Conservation (phyloP, 2,329 filamentous ascomycete species). For the Pseudovirgaria hyperparasitica region DNA sequence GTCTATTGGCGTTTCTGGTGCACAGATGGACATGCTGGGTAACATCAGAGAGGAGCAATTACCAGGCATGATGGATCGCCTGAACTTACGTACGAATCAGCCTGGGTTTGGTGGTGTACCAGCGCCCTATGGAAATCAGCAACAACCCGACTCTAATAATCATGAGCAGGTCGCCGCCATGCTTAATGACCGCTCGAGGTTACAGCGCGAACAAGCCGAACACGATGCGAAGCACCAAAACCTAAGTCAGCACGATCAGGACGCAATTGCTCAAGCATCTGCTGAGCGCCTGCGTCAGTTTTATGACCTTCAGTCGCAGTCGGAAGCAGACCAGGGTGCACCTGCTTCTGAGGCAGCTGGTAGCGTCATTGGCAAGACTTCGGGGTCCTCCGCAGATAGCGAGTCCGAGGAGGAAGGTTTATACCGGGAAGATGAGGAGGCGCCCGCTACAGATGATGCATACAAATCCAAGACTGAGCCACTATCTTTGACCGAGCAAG, state of each 20-base stretch:
- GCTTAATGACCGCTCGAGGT: constrained; percentile 46
- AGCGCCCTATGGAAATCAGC: constrained; percentile 34
- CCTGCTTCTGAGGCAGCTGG: constrained; percentile 20
- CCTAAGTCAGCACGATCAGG: constrained; percentile 33
- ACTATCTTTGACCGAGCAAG: constrained; percentile 70
- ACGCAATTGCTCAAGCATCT: constrained; percentile 29
- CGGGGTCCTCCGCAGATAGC: constrained; percentile 11
- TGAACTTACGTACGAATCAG: constrained; percentile 45
- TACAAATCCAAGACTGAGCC: constrained; percentile 28
- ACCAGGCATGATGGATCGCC: constrained; percentile 49
- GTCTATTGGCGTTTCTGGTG: constrained; percentile 32
- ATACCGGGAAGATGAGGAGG: no score
- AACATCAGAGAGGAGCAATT: constrained; percentile 57
- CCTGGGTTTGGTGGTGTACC: constrained; percentile 34
- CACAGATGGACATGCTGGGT: constrained; percentile 30
- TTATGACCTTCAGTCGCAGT: constrained; percentile 61
- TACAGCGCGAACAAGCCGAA: constrained; percentile 49
- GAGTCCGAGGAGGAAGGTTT: constrained; percentile 11
- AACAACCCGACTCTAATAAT: constrained; percentile 30
- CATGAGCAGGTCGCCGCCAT: constrained; percentile 48
- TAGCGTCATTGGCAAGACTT: constrained; percentile 24
- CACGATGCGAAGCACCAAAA: constrained; percentile 32
- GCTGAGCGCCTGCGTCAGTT: constrained; percentile 73
- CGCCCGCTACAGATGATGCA: constrained; percentile 5
- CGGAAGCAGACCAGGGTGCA: constrained; percentile 41